These are phyloP conservation scores for Fusarium tanahbumbuense DNA, from an alignment of 2,329 filamentous ascomycete genomes.

Conservation along the genomic window DNA sequence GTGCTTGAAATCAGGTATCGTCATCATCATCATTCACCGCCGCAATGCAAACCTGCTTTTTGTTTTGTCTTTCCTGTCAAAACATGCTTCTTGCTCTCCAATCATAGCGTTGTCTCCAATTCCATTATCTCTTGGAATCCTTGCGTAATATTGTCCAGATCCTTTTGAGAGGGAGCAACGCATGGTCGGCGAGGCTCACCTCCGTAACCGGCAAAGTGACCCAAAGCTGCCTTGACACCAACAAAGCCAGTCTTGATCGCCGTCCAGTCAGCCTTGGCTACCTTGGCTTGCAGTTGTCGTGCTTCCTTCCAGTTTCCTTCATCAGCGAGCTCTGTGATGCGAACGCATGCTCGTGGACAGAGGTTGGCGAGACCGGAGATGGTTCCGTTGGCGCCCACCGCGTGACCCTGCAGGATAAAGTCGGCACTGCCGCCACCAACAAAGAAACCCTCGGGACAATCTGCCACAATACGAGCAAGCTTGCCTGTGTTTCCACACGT, in stretches of 20 bases:
- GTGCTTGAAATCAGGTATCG: slow-evolving; percentile 33
- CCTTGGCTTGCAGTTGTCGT: slow-evolving; percentile 52
- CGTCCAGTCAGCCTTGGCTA: slow-evolving; percentile 60
- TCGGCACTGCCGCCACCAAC: slow-evolving; percentile 55
- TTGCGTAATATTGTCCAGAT: slow-evolving; percentile 50
- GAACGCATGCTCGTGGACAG: slow-evolving; percentile 52
- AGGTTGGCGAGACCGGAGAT: slow-evolving; percentile 57
- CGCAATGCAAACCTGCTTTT: slow-evolving; percentile 33
- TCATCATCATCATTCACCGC: slow-evolving; percentile 26
- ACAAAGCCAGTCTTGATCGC: slow-evolving; percentile 62
- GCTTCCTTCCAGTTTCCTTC: slow-evolving; percentile 51
- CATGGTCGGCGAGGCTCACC: slow-evolving; percentile 57
- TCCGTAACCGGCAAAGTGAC: slow-evolving; percentile 54
- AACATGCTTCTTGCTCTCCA: slow-evolving; percentile 13
- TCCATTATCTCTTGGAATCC: slow-evolving; percentile 53
- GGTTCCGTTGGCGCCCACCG: slow-evolving; percentile 55
- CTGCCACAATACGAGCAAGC: slow-evolving; percentile 62
- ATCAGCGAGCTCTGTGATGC: slow-evolving; percentile 51
- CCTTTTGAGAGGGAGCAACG: slow-evolving; percentile 49
- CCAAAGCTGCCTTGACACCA: slow-evolving; percentile 60
- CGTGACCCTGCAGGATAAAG: slow-evolving; percentile 56
- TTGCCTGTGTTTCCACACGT: slow-evolving; percentile 76
- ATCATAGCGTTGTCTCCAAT: slow-evolving; percentile 46
- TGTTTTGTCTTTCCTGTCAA: slow-evolving; percentile 12
- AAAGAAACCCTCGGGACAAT: slow-evolving; percentile 50